phyloP scores from a whole-genome alignment of 805 yeast species.

The Candida tammaniensis region DNA sequence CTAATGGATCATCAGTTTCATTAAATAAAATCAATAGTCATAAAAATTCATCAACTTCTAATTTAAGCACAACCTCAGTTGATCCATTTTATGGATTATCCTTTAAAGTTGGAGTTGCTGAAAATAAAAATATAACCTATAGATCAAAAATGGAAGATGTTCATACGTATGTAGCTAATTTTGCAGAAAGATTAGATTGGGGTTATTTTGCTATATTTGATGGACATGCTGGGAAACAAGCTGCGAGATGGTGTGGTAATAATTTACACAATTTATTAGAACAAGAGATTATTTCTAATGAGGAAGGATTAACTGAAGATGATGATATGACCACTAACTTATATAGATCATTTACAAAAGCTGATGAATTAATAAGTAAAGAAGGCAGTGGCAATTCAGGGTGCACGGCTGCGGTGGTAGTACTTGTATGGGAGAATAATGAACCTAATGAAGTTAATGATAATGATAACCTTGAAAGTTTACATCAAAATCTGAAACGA shows the following conservation, averaged over 20 bases:
- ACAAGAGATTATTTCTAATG: constrained; percentile 41
- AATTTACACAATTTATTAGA: constrained; percentile 71
- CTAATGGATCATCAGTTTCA: constrained; percentile 13
- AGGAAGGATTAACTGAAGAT: constrained; percentile 5
- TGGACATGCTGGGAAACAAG: constrained; percentile 94
- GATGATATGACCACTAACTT: constrained; percentile 55
- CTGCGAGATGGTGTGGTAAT: constrained; percentile 94
- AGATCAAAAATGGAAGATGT: constrained; percentile 95
- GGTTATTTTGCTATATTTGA: constrained; percentile 95
- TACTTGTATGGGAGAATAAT: constrained; percentile 72
- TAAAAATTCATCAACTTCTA: constrained; percentile 14
- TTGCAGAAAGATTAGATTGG: constrained; percentile 87
- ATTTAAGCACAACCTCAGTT: constrained; percentile 9
- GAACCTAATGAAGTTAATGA: constrained; percentile 22
- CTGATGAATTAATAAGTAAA: constrained; percentile 65
- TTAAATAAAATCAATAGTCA: constrained; percentile 10
- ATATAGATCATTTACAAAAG: constrained; percentile 66
- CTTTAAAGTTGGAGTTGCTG: constrained; percentile 88
- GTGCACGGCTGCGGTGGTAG: constrained; percentile 93
- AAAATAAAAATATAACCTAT: constrained; percentile 75
- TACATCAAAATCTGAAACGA: constrained; percentile 47
- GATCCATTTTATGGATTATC: constrained; percentile 59
- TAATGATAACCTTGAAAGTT: constrained; percentile 3
- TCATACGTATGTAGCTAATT: constrained; percentile 88
- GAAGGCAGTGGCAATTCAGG: constrained; percentile 76